Percentiles rank a stretch among this genome's conserved stretches.
Conservation (phyloP, 306 rosid species). For the Vigna reflexopilosa region DNA sequence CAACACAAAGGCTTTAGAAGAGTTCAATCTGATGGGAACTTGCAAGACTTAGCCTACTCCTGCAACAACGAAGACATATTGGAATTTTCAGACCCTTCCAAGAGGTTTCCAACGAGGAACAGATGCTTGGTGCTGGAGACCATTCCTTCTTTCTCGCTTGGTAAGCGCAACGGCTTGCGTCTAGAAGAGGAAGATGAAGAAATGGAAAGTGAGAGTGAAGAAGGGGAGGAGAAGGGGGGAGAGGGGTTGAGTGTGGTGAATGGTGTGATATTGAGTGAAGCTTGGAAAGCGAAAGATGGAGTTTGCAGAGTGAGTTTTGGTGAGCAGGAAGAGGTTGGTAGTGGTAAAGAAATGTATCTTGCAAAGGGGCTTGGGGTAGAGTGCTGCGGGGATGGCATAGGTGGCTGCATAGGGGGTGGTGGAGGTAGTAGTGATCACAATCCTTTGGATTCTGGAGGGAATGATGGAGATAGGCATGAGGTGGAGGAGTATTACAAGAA, state of each 20-base stretch:
- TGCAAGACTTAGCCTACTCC: constrained; percentile 60
- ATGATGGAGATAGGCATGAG: constrained; percentile 57
- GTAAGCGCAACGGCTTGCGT: constrained; percentile 27
- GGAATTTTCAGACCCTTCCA: constrained; percentile 34
- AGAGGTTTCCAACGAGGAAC: constrained; percentile 38
- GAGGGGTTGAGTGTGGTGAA: constrained; percentile 35
- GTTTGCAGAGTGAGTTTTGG: constrained; percentile 48
- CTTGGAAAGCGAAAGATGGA: constrained; percentile 46
- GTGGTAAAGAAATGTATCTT: constrained; percentile 56
- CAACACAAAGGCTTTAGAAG: constrained; percentile 64
- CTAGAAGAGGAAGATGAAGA: constrained; percentile 67
- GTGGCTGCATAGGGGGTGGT: constrained; percentile 49
- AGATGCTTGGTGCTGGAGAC: constrained; percentile 56
- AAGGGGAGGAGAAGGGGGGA: constrained; percentile 40
- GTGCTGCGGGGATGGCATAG: constrained; percentile 48
- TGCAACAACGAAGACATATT: constrained; percentile 50
- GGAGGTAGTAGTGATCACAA: constrained; percentile 48
- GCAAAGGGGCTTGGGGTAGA: constrained; percentile 69
- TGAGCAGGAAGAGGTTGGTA: constrained; percentile 37
- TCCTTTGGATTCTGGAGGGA: constrained; percentile 57
- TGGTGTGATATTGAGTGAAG: constrained; percentile 45
- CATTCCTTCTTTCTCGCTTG: constrained; percentile 62
- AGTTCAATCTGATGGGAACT: constrained; percentile 86
- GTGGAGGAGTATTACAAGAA: constrained; percentile 74
- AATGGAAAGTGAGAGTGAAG: constrained; percentile 52